Evolutionary conservation across 2,329 filamentous ascomycete species (phyloP), one percentile per base, ranked within the genome.

Genomic region (Pyricularia grisea): DNA sequence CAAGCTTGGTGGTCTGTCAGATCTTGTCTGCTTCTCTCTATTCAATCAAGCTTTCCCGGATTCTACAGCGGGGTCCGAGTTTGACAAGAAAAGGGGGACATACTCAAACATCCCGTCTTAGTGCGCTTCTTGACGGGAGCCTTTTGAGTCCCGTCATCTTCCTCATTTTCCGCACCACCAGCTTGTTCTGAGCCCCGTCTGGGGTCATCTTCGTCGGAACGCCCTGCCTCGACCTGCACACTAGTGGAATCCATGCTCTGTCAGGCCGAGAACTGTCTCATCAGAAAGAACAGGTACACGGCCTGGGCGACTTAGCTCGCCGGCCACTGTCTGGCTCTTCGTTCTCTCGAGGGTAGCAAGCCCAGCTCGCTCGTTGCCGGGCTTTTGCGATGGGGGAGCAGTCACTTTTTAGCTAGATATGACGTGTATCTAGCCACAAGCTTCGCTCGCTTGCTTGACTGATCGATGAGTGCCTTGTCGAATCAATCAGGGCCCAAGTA

Each of bases 91-190:
- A 27, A 55, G 64, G 68, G 36, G 65, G 55, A 10, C 61, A 27
- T 85, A 93, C 91, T 97, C 71, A 97, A 80, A 77, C 94, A 97
- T 17, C 94, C 94, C 2, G 94, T 97, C 81, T 97, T 97, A 67
- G 94, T 97, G 74, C 94, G 85, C 77, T 90, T 92, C 74, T 87
- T 86, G 27, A 81, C 78, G 23, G 82, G 78, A 2, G 79, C 74
- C 74, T 83, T 86, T 73, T 83, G 85, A 27, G 78, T 75, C 67
- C 78, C 79, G n/a, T 76, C 74, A 65, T 83, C 81, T 12, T 81
- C 81, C 30, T 79, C 78, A 14, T 77, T 78, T 68, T 77, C 78
- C 33, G 76, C 71, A 23, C 72, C 76, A 55, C 33, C 73, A 2
- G 3, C 7, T 73, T 71, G 72, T 77, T 70, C 20, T 10, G 67